Base-by-base conservation (phyloP, 2,329 filamentous ascomycete genomes). In the Periglandula ipomoeae region DNA sequence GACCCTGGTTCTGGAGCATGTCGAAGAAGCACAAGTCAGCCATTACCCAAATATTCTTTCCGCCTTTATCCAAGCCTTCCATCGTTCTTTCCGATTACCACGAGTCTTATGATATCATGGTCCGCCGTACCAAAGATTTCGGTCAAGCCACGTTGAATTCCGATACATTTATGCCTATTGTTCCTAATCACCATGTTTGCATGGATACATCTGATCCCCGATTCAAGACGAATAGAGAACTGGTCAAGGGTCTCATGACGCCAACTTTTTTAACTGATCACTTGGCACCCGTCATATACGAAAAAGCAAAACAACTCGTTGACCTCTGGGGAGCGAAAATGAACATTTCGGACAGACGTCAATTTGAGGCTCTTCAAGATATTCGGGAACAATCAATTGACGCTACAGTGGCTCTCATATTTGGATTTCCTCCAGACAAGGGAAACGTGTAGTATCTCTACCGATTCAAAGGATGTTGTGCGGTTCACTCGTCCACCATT, bases 291-390 rank as follows among this genome's bases (percentile, higher is more conserved):
- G 49, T 59, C 17, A 59, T 67, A 1, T 56, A 67, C 34, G 46
- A 55, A 9, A 67, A 62, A 30, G 56, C 57, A 7, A 48, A 52
- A 9, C 49, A 53, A 10, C 52, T 68, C 9, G 40, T 68, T 9
- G 55, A 59, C 9, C 54, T 69, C 8, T 68, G 65, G 65, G 45
- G 46, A 11, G 27, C 56, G 7, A 68, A 69, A 48, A 46, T 51
- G 3, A 19, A 47, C 1, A 3, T 61, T 0, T 56, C 61, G 6
- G 43, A 52, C 0, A 59, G 61, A 5, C 43, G 56, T 2, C 62
- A 63, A 1, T 69, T 69, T 34, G 52, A 59, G 4, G 58, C 59
- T 1, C 42, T 50, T 0, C 37, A 53, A 9, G 65, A 69, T 38
- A 56, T 69, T 1, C 55, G 58, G 19, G 55, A 63, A 19, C 51